A percentile compares a stretch with the other conserved stretches of the same genome.
Conservation (phyloP, 768 basidiomycete species). For the Kwoniella europaea region DNA sequence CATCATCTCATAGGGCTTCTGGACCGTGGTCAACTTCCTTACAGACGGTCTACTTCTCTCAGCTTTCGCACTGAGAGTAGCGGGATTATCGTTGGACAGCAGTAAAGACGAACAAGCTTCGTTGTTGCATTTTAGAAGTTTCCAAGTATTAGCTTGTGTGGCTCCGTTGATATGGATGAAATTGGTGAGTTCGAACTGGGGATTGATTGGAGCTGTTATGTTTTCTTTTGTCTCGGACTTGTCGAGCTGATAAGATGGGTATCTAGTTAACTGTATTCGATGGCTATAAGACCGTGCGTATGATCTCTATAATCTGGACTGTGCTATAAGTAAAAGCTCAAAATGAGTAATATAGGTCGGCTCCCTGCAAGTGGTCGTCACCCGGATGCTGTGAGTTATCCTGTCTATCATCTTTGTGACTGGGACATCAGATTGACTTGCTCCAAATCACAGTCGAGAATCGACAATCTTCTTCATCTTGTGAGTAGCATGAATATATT, state of each 20-base stretch:
- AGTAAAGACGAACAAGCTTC: constrained; percentile 58
- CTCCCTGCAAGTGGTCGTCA: constrained; percentile 82
- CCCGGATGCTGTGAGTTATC: constrained; percentile 71
- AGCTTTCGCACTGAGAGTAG: constrained; percentile 75
- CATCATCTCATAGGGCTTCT: constrained; percentile 36
- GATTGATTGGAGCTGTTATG: not conserved
- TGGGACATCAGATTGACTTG: too few relatives aligned
- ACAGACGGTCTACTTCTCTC: constrained; percentile 75
- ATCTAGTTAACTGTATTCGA: constrained; percentile 55
- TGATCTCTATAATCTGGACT: not conserved
- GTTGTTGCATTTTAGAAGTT: constrained; percentile 66
- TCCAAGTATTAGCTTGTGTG: constrained; percentile 86
- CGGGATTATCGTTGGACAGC: constrained; percentile 61
- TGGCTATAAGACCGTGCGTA: constrained; percentile 38
- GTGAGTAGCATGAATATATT: constrained; percentile 32
- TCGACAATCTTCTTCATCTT: constrained; percentile 90
- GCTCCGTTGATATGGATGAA: constrained; percentile 80
- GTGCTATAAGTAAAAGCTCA: constrained; percentile 57
- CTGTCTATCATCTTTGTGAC: too few relatives aligned
- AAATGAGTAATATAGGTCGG: too few relatives aligned
- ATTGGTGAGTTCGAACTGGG: constrained; percentile 27
- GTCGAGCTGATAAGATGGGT: not conserved
- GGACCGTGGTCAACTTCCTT: constrained; percentile 64
- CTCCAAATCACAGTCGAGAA: constrained; percentile 63
- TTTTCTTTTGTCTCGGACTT: not conserved